Base-by-base conservation (phyloP, 2,329 filamentous ascomycete species). In the Fusarium piperis region DNA sequence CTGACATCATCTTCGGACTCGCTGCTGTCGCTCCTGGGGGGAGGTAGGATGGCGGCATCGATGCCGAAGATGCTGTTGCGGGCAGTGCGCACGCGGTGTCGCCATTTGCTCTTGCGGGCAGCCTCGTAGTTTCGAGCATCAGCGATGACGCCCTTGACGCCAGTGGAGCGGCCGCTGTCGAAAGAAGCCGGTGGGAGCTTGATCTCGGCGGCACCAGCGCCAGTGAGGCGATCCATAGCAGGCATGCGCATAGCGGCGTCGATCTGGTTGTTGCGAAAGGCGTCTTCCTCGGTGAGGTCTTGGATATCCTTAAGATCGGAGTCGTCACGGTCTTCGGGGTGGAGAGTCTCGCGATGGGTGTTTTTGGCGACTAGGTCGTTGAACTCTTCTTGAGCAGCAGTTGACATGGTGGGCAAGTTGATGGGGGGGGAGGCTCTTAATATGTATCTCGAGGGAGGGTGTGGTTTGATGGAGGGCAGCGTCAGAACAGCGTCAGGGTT, bases 71-170 rank as follows among this genome's bases (percentile, higher is more conserved):
- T 86, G 76, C 87, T 89, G 68, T 84, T 83, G 62, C 88, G 85
- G 33, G 86, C 88, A 46, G 84, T 83, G 67, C 84, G 84, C 64
- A 87, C 86, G 60, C 84, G 84, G 77, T 81, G 85, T 75, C 83
- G 84, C 84, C 87, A 89, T 70, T 87, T 88, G 74, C 78, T 82
- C 76, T 86, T 86, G 73, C 87, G 86, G 13, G 92, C 92, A 76
- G 89, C 86, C 82, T 94, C 92, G 80, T 92, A 95, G 76, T 91
- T 90, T 77, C 93, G 88, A 38, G 93, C 93, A 79, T 96, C 93
- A 75, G 93, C 92, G 77, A 96, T 95, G 80, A 96, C 93, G 70
- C 93, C 93, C 84, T 95, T 95, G 74, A 94, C 93, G 52, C 93
- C 93, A 3, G 93, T 95, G 74, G 93, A 91, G 72, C 90, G 88